Evolutionary conservation across 75 land plant genomes (phyloP), one percentile per base, ranked within the genome.

Genomic region (Cunninghamia lanceolata): DNA sequence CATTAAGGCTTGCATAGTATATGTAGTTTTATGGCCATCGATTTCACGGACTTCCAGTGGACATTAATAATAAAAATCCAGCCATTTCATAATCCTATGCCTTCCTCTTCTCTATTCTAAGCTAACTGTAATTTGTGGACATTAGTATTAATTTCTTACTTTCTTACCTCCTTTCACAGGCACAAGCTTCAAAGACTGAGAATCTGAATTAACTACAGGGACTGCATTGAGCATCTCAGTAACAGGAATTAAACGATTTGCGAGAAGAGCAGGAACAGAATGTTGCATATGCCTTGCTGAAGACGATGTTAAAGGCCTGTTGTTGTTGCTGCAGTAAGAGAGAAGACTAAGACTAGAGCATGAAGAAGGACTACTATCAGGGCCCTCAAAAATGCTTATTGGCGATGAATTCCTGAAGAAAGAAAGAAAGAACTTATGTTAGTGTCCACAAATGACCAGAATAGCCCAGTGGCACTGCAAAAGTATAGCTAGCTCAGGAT

Each of bases 171-270:
- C 75, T 32, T 73, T 34, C 36, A 73, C 16, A 34, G 75, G 75
- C 3, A 73, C 17, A 63, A 63, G 28, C 30, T 63, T 63, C n/a
- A 63, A 63, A 63, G 5, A 63, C n/a, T 25, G 28, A 25, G 68
- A 63, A 7, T 28, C 68, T 63, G 68, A 63, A 63, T 25, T 25
- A 28, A 25, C 75, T 38, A 73, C 75, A 73, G 75, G 75, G 15
- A 73, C 75, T 34, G 75, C 75, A 73, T 73, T 73, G 75, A 73
- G 75, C 75, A 73, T 73, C 36, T 73, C 75, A 32, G 75, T 13
- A 30, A 73, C 36, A 73, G 75, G 75, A 34, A 73, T 73, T 14
- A 73, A 34, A 32, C 75, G 34, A 73, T 73, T 73, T 34, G 75
- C 75, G 0, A 73, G 75, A 8, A 73, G 75, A 13, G 75, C 75